Conservation (phyloP, 73 alveolate species). For the Paramecium pentaurelia region DNA sequence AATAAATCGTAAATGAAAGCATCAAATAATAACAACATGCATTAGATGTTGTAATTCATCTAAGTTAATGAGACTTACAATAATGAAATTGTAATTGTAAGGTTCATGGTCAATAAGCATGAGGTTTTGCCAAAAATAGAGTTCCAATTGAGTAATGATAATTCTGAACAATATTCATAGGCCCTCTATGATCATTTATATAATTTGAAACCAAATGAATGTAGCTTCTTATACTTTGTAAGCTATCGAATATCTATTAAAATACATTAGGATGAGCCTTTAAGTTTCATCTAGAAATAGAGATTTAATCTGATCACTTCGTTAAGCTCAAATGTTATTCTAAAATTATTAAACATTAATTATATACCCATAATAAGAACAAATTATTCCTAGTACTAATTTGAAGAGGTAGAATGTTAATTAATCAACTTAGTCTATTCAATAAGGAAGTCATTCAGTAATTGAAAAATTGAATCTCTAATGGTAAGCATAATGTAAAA, state of each 20-base stretch:
- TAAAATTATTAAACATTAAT: neutral
- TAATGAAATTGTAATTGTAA: neutral
- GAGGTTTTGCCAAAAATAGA: neutral
- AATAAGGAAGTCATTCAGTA: neutral
- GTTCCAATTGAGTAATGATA: neutral
- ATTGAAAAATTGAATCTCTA: neutral
- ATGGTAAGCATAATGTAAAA: neutral
- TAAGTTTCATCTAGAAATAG: neutral
- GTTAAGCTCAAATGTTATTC: neutral
- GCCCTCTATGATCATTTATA: neutral
- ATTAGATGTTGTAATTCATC: neutral
- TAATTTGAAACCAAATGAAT: neutral
- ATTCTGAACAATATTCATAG: neutral
- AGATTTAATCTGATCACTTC: neutral
- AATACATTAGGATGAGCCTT: neutral
- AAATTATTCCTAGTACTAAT: neutral
- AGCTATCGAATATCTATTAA: neutral
- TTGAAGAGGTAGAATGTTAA: neutral
- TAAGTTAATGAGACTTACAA: neutral
- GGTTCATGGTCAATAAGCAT: neutral
- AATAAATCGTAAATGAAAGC: neutral
- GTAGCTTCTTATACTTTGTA: neutral
- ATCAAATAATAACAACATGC: neutral
- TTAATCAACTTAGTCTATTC: neutral
- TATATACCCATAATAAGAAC: neutral